Evolutionary conservation across 495 filamentous ascomycete species (phyloP).

Genomic region (Podospora pseudocomata): DNA sequence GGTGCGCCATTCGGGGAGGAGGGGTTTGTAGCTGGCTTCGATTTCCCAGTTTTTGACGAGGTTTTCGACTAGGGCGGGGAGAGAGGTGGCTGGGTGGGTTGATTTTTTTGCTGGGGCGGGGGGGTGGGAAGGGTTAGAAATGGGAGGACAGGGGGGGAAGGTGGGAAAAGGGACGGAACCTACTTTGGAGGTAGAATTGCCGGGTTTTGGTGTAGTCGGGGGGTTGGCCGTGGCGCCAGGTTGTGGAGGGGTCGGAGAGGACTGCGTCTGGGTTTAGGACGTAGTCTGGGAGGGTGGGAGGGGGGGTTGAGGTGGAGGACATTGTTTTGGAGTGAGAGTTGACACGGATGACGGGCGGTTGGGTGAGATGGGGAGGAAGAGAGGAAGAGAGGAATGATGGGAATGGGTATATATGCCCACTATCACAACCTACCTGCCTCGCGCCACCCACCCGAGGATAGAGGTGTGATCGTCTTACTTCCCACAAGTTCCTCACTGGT

Average conservation of each 20-base stretch:
- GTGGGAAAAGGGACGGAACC: constrained; percentile 21
- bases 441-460: no score
- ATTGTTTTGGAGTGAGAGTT: no score
- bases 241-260: constrained; percentile 47
- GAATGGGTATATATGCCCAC: no score
- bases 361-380: no score
- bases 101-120: constrained; percentile 48
- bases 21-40: constrained; percentile 62
- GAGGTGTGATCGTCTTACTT: no score
- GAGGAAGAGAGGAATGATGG: no score
- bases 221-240: constrained; percentile 56
- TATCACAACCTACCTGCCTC: no score
- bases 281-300: constrained; percentile 50
- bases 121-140: background rate
- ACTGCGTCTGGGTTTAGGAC: constrained; percentile 58
- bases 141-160: background rate
- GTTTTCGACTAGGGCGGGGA: constrained; percentile 60
- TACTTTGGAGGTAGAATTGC: constrained; percentile 49
- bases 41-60: constrained; percentile 72
- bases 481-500: no score
- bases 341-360: no score
- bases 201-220: constrained; percentile 61
- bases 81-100: constrained; percentile 51
- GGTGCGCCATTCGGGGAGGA: constrained; percentile 60
- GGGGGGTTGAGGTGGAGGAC: background rate